Evolutionary conservation across 2,329 filamentous ascomycete genomes (phyloP).

Genomic region (Apiospora rasikravindrae): DNA sequence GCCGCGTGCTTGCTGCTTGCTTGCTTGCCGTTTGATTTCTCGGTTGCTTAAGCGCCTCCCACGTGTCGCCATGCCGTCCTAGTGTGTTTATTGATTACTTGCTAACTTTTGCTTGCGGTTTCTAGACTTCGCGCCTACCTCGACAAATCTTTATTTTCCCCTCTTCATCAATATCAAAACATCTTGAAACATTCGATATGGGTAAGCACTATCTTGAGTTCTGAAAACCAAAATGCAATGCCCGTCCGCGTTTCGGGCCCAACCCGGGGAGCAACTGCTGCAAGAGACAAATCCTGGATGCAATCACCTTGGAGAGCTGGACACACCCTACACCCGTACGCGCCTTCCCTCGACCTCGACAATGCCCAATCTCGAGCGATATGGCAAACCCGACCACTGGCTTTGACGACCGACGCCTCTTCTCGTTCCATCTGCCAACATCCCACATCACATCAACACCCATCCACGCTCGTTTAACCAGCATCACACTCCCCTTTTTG

Average conservation of each 20-base stretch:
- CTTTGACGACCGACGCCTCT: neutral
- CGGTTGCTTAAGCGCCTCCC: conserved; percentile 5
- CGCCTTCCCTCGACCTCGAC: conserved; percentile 20
- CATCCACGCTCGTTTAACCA: conserved; percentile 32
- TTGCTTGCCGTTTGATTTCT: neutral
- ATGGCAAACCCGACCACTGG: conserved; percentile 1
- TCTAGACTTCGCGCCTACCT: conserved; percentile 36
- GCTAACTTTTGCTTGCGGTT: conserved; percentile 33
- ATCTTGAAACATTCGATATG: conserved; percentile 46
- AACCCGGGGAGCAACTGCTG: conserved; percentile 28
- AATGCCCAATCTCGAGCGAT: conserved; percentile 18
- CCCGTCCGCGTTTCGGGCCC: conserved; percentile 24
- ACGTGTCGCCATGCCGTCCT: conserved; percentile 10
- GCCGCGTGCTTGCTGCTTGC: neutral
- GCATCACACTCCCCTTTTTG: conserved; percentile 41
- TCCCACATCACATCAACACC: conserved; percentile 31
- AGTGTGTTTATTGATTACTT: conserved; percentile 15
- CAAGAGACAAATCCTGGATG: conserved; percentile 28
- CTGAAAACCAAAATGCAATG: conserved; percentile 28
- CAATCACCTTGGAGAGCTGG: neutral
- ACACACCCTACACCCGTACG: neutral
- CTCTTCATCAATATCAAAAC: conserved; percentile 33
- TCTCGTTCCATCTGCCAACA: conserved; percentile 18
- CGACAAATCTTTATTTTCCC: conserved; percentile 29
- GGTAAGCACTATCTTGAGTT: conserved; percentile 48